A percentile compares a stretch with the other conserved stretches of the same genome.
Evolutionary conservation across 1,284 basidiomycete genomes (phyloP).

Genomic region (Cryptococcus sp.): DNA sequence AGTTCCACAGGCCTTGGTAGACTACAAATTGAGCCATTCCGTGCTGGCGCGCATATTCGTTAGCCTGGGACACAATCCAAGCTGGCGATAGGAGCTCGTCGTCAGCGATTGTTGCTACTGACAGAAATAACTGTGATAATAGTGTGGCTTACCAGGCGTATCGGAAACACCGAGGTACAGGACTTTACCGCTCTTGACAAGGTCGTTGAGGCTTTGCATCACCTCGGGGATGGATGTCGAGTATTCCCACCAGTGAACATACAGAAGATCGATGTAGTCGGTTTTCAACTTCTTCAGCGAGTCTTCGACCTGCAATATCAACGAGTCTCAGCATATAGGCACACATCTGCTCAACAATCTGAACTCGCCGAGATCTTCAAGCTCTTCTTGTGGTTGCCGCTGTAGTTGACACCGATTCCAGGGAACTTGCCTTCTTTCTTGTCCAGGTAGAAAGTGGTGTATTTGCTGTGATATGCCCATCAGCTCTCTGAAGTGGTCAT

Average conservation of each 20-base stretch:
- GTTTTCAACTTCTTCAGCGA: constrained; percentile 54
- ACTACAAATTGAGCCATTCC: constrained; percentile 60
- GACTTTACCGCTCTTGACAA: constrained; percentile 53
- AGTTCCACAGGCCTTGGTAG: constrained; percentile 62
- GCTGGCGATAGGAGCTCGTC: constrained; percentile 31
- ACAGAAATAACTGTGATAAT: too few species aligned
- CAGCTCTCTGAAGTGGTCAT: not conserved
- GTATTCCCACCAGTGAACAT: constrained; percentile 46
- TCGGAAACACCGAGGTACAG: constrained; percentile 55
- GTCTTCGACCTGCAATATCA: constrained; percentile 17
- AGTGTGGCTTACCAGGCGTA: constrained; percentile 47
- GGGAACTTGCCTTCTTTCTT: constrained; percentile 18
- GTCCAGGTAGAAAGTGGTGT: constrained; percentile 28
- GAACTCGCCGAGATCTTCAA: constrained; percentile 31
- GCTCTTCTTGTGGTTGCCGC: constrained; percentile 47
- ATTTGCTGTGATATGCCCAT: constrained; percentile 24
- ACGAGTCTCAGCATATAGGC: too few species aligned
- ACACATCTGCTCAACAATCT: not conserved
- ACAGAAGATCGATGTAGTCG: constrained; percentile 54
- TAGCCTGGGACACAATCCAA: constrained; percentile 59
- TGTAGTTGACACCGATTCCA: constrained; percentile 42
- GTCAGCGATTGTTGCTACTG: not conserved
- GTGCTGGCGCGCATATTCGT: constrained; percentile 58
- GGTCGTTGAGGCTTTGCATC: constrained; percentile 52
- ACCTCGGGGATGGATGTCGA: constrained; percentile 53